phyloP scores from a whole-genome alignment of 176 grass and related monocot species.

The Elymus sibiricus region DNA sequence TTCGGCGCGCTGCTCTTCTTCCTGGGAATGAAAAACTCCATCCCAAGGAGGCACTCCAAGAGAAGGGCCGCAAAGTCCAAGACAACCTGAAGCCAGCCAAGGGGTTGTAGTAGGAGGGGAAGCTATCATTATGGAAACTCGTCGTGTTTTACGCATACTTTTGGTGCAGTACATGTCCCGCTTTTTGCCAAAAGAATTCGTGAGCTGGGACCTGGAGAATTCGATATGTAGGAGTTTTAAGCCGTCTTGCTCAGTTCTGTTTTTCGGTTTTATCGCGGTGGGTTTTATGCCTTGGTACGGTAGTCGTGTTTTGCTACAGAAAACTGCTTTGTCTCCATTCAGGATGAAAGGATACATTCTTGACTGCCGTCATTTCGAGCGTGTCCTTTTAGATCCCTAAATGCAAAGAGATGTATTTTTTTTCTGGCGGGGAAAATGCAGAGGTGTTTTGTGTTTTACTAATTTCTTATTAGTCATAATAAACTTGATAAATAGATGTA shows the following conservation, averaged over 20 bases:
- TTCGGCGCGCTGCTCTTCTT: conserved; percentile 89
- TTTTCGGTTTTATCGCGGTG: not conserved
- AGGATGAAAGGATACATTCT: not conserved
- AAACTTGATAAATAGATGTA: not conserved
- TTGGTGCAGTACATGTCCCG: conserved; percentile 36
- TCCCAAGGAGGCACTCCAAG: conserved; percentile 65
- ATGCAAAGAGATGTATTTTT: not conserved
- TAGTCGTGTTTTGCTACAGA: conserved; percentile 29
- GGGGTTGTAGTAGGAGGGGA: conserved; percentile 9
- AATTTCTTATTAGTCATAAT: not conserved
- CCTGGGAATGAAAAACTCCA: conserved; percentile 85
- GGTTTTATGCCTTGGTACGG: not conserved
- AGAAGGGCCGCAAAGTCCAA: conserved; percentile 68
- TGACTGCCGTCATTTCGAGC: not conserved
- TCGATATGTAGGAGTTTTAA: conserved; percentile 35
- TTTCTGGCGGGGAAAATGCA: not conserved
- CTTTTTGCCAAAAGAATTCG: conserved; percentile 45
- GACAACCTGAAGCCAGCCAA: conserved; percentile 53
- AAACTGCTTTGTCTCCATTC: not conserved
- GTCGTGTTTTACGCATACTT: conserved; percentile 33
- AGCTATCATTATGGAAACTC: conserved; percentile 13
- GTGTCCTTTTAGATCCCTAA: not conserved
- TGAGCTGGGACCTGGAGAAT: conserved; percentile 34
- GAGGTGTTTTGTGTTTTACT: not conserved
- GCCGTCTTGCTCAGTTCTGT: conserved; percentile 2